These are phyloP conservation scores for Ophiognomonia clavigignenti-juglandacearum DNA, from an alignment of 2,329 filamentous ascomycete genomes.

Conservation along the genomic window DNA sequence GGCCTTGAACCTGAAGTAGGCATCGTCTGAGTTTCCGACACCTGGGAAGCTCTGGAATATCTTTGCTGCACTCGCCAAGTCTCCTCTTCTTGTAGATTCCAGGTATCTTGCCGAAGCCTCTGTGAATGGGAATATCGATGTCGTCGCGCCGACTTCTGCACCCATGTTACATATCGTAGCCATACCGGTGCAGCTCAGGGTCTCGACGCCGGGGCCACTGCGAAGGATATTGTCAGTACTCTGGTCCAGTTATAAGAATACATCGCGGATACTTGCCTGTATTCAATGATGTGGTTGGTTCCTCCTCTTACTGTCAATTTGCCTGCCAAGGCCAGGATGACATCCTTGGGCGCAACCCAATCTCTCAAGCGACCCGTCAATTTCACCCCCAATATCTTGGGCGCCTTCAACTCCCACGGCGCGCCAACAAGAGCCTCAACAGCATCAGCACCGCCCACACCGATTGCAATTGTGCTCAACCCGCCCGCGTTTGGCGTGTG, in stretches of 20 bases:
- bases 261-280: too few relatives aligned
- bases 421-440: slow-evolving; percentile 95
- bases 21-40: slow-evolving; percentile 38
- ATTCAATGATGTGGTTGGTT: slow-evolving; percentile 92
- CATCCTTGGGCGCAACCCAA: slow-evolving; percentile 93
- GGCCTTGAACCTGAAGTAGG: slow-evolving; percentile 63
- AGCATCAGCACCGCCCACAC: slow-evolving; percentile 93
- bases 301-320: slow-evolving; percentile 88
- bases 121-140: slow-evolving; percentile 91
- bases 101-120: slow-evolving; percentile 81
- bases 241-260: too few relatives aligned
- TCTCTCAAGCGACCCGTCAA: slow-evolving; percentile 78
- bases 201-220: slow-evolving; percentile 82
- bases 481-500: slow-evolving; percentile 98
- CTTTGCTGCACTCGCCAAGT: slow-evolving; percentile 64
- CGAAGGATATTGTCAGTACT: too few relatives aligned
- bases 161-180: slow-evolving; percentile 84
- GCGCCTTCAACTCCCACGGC: slow-evolving; percentile 96
- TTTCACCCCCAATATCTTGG: slow-evolving; percentile 80
- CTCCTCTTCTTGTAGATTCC: slow-evolving; percentile 70
- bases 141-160: slow-evolving; percentile 89
- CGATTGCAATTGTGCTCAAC: slow-evolving; percentile 88
- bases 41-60: slow-evolving; percentile 52
- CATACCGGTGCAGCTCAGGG: slow-evolving; percentile 89
- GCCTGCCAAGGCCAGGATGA: slow-evolving; percentile 86